Base-by-base conservation (phyloP, 2,329 filamentous ascomycete species). In the Elsinoe perseae region DNA sequence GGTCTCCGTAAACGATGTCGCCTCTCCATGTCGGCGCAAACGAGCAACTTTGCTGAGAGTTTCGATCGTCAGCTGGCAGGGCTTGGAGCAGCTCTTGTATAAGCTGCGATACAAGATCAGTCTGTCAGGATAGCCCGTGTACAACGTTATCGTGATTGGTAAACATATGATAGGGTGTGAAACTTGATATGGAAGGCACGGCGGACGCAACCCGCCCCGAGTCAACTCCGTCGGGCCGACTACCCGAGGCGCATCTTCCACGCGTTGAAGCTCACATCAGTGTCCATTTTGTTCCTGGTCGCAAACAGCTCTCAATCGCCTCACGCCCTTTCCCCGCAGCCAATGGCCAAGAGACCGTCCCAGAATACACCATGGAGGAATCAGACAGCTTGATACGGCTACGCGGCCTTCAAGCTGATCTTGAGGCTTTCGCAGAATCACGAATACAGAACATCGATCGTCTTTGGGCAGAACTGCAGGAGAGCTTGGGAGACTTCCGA, bases 321-420 rank as follows among this genome's bases (percentile, higher is more conserved):
- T 16, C 44, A 50, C 23, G 30, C 25, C 28, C 14, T 25, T 27
- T n/a, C 3, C 21, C 25, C 16, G 9, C 7, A 16, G 23, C 21
- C 44, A 50, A 44, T 38, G 48, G 48, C 18, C 25, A 16, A 10
- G 44, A 7, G 8, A 34, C 55, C 9, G 42, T 44, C 30, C 10
- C 32, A 2, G 48, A 52, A 61, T 57, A 58, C 66, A 57, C 66
- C 62, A 92, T 93, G 89, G 83, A 85, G 70, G 84, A 86, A 67
- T 76, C 82, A 68, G 84, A 84, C 69, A 82, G 80, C 67, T 79
- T 95, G 67, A 85, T 85, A 67, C 82, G 84, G 72, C 82, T 97
- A 66, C 84, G 91, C 75, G 84, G 83, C 70, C 83, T 98, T 64
- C 88, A 95, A 71, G 83, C 87, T 70, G 90, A 95, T 73, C 82